Evolutionary conservation across 164 flowering plant species (phyloP).

Genomic region (Vitis rotundifolia): DNA sequence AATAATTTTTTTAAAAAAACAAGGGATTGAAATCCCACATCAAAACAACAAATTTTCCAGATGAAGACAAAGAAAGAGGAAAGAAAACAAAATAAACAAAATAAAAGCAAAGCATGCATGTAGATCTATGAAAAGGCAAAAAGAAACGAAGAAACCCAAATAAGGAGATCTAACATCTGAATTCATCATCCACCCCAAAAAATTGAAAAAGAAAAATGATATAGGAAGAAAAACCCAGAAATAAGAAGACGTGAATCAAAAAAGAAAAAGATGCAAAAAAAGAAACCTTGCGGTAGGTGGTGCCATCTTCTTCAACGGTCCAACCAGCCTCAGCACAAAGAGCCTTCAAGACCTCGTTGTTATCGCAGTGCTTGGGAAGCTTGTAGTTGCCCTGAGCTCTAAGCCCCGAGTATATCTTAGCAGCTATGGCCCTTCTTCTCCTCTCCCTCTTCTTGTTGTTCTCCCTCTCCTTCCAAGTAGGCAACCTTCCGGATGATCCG

Average conservation of each 20-base stretch:
- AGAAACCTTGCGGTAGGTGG: slow-evolving; percentile 60
- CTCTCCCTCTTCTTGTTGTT: slow-evolving; percentile 66
- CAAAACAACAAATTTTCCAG: not conserved
- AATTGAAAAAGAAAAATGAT: not conserved
- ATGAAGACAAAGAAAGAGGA: not conserved
- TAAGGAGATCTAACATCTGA: not conserved
- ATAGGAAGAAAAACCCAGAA: not conserved
- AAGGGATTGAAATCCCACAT: not conserved
- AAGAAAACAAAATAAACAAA: not conserved
- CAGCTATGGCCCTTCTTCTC: slow-evolving; percentile 62
- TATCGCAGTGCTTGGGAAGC: slow-evolving; percentile 53
- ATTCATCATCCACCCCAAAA: not conserved
- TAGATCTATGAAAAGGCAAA: slow-evolving; percentile 4
- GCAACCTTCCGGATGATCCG: slow-evolving; percentile 41
- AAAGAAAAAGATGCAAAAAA: not conserved
- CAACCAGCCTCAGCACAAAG: slow-evolving; percentile 64
- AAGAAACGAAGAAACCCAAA: not conserved
- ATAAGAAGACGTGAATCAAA: not conserved
- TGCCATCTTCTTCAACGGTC: slow-evolving; percentile 63
- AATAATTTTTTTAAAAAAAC: not conserved
- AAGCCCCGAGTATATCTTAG: slow-evolving; percentile 57
- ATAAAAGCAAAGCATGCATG: not conserved
- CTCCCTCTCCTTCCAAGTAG: slow-evolving; percentile 70
- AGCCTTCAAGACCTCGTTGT: slow-evolving; percentile 66
- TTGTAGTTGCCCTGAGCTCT: slow-evolving; percentile 49